Evolutionary conservation across 1,284 basidiomycete species (phyloP).

Genomic region (Sporisorium exsertum): DNA sequence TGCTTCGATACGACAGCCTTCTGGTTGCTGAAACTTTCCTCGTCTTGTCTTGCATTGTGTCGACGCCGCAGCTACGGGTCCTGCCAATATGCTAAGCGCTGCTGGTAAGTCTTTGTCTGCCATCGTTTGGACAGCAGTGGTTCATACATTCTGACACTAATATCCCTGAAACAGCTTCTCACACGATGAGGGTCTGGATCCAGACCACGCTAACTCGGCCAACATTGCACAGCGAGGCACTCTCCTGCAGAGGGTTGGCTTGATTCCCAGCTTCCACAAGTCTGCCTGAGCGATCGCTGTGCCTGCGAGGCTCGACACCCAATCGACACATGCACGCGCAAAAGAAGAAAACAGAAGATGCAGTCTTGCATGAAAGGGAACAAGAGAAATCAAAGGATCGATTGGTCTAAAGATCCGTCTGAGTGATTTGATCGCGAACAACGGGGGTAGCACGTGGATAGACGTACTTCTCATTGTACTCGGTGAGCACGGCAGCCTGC

Average conservation of each 20-base stretch:
- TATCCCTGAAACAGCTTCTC: conserved; percentile 21
- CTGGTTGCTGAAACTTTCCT: not conserved
- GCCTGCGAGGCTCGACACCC: not conserved
- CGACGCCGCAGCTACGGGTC: conserved; percentile 78
- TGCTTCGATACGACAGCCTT: not conserved
- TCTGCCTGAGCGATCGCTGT: not conserved
- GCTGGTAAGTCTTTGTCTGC: conserved; percentile 39
- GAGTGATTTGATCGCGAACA: conserved; percentile 49
- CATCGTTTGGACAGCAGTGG: not conserved
- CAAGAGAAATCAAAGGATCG: conserved; percentile 1
- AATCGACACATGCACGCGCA: not conserved
- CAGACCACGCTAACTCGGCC: not conserved
- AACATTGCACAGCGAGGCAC: conserved; percentile 14
- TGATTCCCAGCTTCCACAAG: conserved; percentile 9
- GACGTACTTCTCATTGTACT: conserved; percentile 61
- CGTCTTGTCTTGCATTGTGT: not conserved
- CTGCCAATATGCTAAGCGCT: conserved; percentile 86
- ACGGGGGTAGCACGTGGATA: conserved; percentile 51
- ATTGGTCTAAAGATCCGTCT: conserved; percentile 30
- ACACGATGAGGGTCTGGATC: conserved; percentile 23
- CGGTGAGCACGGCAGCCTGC: conserved; percentile 53
- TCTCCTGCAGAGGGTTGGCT: conserved; percentile 37
- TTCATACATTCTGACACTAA: not conserved
- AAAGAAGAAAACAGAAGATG: not conserved
- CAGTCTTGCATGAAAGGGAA: conserved; percentile 3